phyloP scores from a whole-genome alignment of 768 basidiomycete genomes.

The Gymnopilus dilepis region DNA sequence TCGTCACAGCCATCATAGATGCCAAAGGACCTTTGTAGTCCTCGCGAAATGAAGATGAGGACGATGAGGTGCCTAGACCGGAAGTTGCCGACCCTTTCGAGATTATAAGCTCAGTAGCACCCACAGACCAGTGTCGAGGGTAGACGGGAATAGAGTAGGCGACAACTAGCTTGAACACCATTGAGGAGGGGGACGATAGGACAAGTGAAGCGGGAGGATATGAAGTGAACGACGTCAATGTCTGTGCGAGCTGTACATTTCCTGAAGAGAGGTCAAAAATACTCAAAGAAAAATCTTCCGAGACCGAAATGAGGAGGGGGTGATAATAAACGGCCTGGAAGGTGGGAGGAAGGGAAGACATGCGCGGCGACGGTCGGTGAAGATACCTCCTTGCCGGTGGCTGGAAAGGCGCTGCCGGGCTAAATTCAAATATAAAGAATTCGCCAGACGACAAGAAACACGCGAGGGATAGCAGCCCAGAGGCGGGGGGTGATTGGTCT shows the following conservation, averaged over 20 bases:
- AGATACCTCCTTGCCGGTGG: slow-evolving; percentile 47
- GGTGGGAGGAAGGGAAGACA: slow-evolving; percentile 49
- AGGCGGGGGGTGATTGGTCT: slow-evolving; percentile 71
- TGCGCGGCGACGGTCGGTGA: slow-evolving; percentile 51
- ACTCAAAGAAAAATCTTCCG: slow-evolving; percentile 67
- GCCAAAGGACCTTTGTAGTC: slow-evolving; percentile 27
- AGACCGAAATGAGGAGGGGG: slow-evolving; percentile 75
- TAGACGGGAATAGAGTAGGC: slow-evolving; percentile 81
- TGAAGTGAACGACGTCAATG: slow-evolving; percentile 76
- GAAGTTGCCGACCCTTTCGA: slow-evolving; percentile 35
- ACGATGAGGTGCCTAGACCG: slow-evolving; percentile 25
- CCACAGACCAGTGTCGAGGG: slow-evolving; percentile 81
- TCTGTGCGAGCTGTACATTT: slow-evolving; percentile 61
- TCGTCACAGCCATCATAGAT: slow-evolving; percentile 50
- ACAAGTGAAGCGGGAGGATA: slow-evolving; percentile 83
- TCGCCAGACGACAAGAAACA: slow-evolving; percentile 73
- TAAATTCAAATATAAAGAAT: slow-evolving; percentile 62
- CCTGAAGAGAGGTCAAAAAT: slow-evolving; percentile 72
- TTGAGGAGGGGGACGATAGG: slow-evolving; percentile 63
- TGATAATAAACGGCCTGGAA: slow-evolving; percentile 78
- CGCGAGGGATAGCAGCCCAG: slow-evolving; percentile 51
- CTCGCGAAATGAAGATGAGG: slow-evolving; percentile 28
- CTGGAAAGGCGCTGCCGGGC: slow-evolving; percentile 46
- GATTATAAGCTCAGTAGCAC: slow-evolving; percentile 78
- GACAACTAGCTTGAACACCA: slow-evolving; percentile 73